phyloP scores from a whole-genome alignment of 1,284 basidiomycete species.

The Anthracocystis walkeri region DNA sequence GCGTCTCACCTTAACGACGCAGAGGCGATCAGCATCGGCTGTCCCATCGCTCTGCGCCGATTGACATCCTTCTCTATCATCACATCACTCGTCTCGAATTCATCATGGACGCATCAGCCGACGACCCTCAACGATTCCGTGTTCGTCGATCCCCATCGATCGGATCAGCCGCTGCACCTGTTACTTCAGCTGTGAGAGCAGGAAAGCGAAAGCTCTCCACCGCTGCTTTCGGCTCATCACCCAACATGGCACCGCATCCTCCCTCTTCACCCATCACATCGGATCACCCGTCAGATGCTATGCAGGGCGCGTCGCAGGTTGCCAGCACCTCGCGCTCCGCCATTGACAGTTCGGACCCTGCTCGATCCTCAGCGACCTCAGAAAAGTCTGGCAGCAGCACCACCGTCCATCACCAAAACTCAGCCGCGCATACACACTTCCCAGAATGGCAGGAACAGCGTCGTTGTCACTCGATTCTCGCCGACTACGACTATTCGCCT shows the following conservation, averaged over 20 bases:
- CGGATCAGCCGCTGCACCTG: constrained; percentile 30
- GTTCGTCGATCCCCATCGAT: constrained; percentile 46
- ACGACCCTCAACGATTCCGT: constrained; percentile 41
- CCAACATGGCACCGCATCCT: constrained; percentile 33
- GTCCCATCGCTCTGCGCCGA: constrained; percentile 25
- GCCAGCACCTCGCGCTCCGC: constrained; percentile 34
- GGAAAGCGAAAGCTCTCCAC: constrained; percentile 53
- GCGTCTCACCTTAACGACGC: constrained; percentile 10
- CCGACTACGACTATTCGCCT: constrained; percentile 34
- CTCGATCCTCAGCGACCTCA: constrained; percentile 1
- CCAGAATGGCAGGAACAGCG: constrained; percentile 46
- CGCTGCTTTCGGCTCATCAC: constrained; percentile 41
- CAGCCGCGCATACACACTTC: constrained; percentile 17
- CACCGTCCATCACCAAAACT: constrained; percentile 4
- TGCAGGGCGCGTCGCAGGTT: constrained; percentile 24
- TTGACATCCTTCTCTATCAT: not conserved
- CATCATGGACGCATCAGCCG: constrained; percentile 50
- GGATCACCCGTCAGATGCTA: constrained; percentile 29
- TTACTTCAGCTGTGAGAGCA: constrained; percentile 20
- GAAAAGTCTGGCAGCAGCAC: constrained; percentile 5
- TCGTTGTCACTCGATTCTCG: constrained; percentile 36
- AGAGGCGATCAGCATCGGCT: constrained; percentile 35
- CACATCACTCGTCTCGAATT: not conserved
- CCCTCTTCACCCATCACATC: constrained; percentile 40
- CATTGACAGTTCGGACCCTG: constrained; percentile 26